Evolutionary conservation across 2,329 filamentous ascomycete species (phyloP), one percentile per base, ranked within the genome.

Genomic region (Neurospora sp.): DNA sequence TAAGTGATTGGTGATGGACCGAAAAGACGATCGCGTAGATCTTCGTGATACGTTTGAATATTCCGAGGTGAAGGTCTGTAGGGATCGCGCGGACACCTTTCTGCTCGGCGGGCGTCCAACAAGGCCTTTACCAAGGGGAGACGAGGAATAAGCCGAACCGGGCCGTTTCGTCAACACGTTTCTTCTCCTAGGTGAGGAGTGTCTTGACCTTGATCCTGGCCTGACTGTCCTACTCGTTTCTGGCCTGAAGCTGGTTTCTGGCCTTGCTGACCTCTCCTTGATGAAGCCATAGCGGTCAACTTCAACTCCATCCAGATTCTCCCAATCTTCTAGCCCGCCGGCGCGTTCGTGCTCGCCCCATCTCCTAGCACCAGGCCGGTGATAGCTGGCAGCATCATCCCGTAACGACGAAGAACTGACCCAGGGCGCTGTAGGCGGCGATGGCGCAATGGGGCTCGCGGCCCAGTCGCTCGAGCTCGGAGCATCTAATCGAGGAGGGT

Each of bases 231-330:
- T 62, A n/a, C 71, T 78, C 80, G 33, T 80, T 77, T 39, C 81
- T 80, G 23, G 52, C 71, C 78, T 80, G 33, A 80, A 77, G 38
- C 81, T 80, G 23, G 84, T 82, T 8, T 77, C 77, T 17, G 81
- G 81, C 41, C 81, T 81, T 17, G 52, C 52, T 62, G 52, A 28
- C 17, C 82, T 82, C 62, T 81, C 76, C 68, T 78, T 84, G 75
- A 91, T 91, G 79, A 91, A 91, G 71, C 89, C 89, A 76, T 90
- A 91, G 76, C 89, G 85, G 79, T 91, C 89, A 72, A 91, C 86
- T 76, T 88, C 85, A 67, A 81, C 82, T 39, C 84, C 86, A 68
- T 88, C 81, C 2, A 91, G 80, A 73, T 90, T 86, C 74, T 90
- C 86, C 88, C 88, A 91, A 75, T 91, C 88, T 76, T 91, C 89